Percentiles rank a stretch among this genome's conserved stretches.
phyloP scores from a whole-genome alignment of 768 basidiomycete species.

The Pleurotus eryngii region DNA sequence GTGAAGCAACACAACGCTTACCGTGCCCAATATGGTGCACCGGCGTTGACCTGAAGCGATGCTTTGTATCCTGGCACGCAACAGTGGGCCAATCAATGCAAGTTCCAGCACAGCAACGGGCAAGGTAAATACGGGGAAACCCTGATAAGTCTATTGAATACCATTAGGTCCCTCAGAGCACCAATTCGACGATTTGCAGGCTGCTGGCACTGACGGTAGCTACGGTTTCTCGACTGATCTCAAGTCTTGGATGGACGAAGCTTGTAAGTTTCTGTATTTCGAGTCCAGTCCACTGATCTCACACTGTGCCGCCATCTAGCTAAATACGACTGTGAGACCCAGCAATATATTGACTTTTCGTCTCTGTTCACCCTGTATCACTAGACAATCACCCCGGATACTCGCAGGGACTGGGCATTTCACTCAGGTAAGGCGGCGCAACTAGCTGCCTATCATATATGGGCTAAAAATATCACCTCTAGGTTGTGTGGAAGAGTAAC shows the following conservation, averaged over 20 bases:
- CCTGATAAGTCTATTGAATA: constrained; percentile 14
- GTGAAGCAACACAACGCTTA: constrained; percentile 16
- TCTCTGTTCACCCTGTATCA: neutral
- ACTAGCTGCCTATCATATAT: neutral
- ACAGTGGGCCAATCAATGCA: constrained; percentile 20
- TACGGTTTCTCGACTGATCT: constrained; percentile 17
- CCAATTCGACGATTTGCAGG: constrained; percentile 6
- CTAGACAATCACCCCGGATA: constrained; percentile 25
- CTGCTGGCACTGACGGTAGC: constrained; percentile 14
- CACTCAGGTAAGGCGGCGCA: constrained; percentile 20
- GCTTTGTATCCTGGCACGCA: constrained; percentile 17
- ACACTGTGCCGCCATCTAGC: constrained; percentile 7
- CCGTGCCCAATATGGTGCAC: constrained; percentile 21
- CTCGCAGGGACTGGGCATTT: constrained; percentile 25
- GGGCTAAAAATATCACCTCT: constrained; percentile 2
- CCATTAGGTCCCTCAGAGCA: neutral
- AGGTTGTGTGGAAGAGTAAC: constrained; percentile 55
- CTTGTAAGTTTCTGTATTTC: constrained; percentile 14
- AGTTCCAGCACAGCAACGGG: constrained; percentile 20
- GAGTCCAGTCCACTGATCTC: neutral
- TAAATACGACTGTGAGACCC: constrained; percentile 19
- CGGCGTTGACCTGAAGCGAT: constrained; percentile 19
- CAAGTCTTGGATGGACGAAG: constrained; percentile 25
- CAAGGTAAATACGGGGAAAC: constrained; percentile 25
- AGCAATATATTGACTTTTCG: neutral